Percentiles rank a stretch among this genome's conserved stretches.
phyloP scores from a whole-genome alignment of 768 basidiomycete species.

The Leccinum disarticulatum region DNA sequence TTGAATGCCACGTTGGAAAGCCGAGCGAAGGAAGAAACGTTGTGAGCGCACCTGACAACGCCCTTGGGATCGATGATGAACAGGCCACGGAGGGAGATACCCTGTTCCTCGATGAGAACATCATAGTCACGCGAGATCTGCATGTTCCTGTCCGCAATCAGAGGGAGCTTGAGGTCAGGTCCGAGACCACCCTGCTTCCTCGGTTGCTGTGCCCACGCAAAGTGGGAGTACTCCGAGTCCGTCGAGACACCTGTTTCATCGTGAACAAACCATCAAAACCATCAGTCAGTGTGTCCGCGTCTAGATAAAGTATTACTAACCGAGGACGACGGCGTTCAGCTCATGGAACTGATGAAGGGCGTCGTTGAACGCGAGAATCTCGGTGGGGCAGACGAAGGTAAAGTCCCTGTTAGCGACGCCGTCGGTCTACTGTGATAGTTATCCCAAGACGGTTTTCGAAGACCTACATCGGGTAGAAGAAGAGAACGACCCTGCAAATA shows the following conservation, averaged over 20 bases:
- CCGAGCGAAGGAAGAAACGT: background rate
- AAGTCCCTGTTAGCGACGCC: constrained; percentile 58
- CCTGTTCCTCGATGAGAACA: constrained; percentile 84
- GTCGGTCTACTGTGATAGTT: background rate
- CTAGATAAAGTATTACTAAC: constrained; percentile 38
- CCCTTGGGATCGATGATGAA: constrained; percentile 90
- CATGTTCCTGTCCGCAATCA: constrained; percentile 81
- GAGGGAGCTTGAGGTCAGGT: constrained; percentile 80
- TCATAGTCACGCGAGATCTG: constrained; percentile 82
- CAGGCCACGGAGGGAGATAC: constrained; percentile 82
- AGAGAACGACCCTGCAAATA: constrained; percentile 73
- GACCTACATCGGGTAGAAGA: constrained; percentile 91
- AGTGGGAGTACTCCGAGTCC: constrained; percentile 86
- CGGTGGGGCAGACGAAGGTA: constrained; percentile 92
- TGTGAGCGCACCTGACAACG: constrained; percentile 51
- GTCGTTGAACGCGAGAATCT: constrained; percentile 94
- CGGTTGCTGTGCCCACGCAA: constrained; percentile 81
- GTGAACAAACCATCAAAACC: background rate
- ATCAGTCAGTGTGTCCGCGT: background rate
- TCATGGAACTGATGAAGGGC: constrained; percentile 73
- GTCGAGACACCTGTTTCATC: constrained; percentile 66
- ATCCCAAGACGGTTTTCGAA: background rate
- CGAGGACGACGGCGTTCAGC: constrained; percentile 74
- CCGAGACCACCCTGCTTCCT: constrained; percentile 89
- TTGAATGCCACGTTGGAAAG: background rate